Percentiles rank a stretch among this genome's conserved stretches.
Evolutionary conservation across 2,329 filamentous ascomycete species (phyloP).

Genomic region (Verticillium tricorpus): DNA sequence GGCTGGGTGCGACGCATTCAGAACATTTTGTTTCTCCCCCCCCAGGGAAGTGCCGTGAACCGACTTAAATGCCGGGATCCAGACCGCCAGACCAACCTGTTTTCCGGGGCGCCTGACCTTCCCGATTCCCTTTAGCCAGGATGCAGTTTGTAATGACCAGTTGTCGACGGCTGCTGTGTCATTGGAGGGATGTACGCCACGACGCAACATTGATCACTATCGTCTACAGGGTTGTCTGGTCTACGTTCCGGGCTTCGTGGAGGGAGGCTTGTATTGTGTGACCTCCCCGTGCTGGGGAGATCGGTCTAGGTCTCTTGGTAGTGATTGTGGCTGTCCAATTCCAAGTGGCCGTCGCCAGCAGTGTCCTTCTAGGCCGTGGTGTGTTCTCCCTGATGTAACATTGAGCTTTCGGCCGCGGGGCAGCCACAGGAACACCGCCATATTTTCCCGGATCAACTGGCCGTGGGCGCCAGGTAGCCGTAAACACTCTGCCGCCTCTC

Average conservation of each 20-base stretch:
- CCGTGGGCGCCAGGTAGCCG: neutral
- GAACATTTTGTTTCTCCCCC: neutral
- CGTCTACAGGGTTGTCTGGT: neutral
- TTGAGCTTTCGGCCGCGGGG: neutral
- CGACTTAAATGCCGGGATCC: neutral
- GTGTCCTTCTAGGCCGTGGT: neutral
- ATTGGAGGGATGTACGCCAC: neutral
- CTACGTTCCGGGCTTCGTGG: neutral
- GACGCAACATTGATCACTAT: neutral
- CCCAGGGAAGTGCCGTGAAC: neutral
- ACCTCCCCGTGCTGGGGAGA: neutral
- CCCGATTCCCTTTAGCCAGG: neutral
- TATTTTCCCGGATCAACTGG: neutral
- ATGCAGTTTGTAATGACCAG: neutral
- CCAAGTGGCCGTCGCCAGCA: neutral
- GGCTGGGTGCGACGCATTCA: neutral
- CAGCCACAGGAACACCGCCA: neutral
- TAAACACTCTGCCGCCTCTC: neutral
- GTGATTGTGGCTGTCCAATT: neutral
- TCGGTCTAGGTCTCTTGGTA: neutral
- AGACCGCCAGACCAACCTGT: neutral
- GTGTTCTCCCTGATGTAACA: neutral
- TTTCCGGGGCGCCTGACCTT: neutral
- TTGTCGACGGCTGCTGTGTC: neutral
- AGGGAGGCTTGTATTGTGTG: neutral